Conservation (phyloP, 805 yeast genomes). For the Hanseniaspora thailandica region DNA sequence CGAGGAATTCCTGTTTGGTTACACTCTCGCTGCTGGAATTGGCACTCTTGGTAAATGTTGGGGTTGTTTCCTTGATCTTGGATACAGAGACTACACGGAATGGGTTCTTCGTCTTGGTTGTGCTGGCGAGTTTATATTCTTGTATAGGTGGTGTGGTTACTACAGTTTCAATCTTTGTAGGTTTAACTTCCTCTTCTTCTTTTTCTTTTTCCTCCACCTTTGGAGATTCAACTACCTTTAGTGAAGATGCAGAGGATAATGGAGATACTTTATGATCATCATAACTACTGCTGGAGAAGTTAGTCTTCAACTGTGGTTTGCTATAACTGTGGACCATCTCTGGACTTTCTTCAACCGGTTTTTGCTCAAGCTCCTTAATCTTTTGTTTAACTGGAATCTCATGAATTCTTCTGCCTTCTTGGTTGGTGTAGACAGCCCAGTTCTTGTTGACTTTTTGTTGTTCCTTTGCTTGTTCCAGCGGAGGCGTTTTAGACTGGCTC, state of each 20-base stretch:
- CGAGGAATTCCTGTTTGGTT: background rate
- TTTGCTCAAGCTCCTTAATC: slow-evolving; percentile 1
- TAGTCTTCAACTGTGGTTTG: background rate
- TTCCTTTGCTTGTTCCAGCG: background rate
- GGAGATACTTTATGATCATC: background rate
- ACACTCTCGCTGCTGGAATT: background rate
- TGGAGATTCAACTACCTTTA: too few relatives aligned
- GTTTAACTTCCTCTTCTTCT: background rate
- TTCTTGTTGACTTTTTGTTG: background rate
- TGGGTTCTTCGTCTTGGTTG: slow-evolving; percentile 20
- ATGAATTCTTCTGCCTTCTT: slow-evolving; percentile 13
- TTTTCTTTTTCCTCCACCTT: background rate
- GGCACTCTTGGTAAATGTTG: background rate
- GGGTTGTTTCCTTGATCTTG: background rate
- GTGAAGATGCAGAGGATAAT: too few relatives aligned
- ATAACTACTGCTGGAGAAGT: background rate
- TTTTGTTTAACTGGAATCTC: slow-evolving; percentile 12
- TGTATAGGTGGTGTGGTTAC: background rate
- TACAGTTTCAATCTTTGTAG: too few relatives aligned
- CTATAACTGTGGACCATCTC: background rate
- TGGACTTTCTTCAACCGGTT: background rate
- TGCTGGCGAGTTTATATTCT: background rate
- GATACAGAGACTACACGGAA: slow-evolving; percentile 28
- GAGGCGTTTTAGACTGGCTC: background rate
- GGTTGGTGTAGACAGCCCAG: slow-evolving; percentile 14